Evolutionary conservation across 1,284 basidiomycete species (phyloP).

Genomic region (Melampsora larici-populina): DNA sequence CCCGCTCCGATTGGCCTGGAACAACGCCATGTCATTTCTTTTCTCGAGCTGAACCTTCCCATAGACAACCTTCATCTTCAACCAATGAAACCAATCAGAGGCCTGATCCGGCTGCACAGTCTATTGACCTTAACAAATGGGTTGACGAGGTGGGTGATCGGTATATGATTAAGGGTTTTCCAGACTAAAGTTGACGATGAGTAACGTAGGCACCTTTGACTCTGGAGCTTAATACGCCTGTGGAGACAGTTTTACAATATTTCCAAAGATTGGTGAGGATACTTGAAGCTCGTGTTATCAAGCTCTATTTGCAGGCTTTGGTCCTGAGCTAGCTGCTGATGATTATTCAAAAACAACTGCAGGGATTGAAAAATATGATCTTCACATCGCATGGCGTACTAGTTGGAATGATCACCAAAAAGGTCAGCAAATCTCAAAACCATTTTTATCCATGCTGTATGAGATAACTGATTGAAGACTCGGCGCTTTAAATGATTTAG

Average conservation of each 20-base stretch:
- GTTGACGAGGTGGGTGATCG: constrained; percentile 65
- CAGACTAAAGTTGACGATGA: constrained; percentile 57
- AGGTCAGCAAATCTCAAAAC: constrained; percentile 50
- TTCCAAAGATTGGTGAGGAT: constrained; percentile 66
- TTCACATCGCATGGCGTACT: constrained; percentile 64
- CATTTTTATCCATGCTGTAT: background rate
- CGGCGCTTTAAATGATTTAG: background rate
- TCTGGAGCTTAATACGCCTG: constrained; percentile 65
- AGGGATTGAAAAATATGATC: constrained; percentile 67
- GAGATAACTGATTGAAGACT: background rate
- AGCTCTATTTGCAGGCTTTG: constrained; percentile 22
- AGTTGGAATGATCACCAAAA: constrained; percentile 66
- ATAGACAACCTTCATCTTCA: constrained; percentile 1
- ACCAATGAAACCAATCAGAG: constrained; percentile 53
- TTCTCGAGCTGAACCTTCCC: background rate
- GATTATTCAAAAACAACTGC: background rate
- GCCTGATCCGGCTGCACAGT: constrained; percentile 64
- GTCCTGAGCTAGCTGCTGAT: background rate
- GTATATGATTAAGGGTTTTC: constrained; percentile 52
- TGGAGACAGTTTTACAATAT: constrained; percentile 67
- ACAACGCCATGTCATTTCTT: background rate
- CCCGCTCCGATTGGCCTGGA: constrained; percentile 6
- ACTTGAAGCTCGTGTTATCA: background rate
- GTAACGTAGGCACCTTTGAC: constrained; percentile 64
- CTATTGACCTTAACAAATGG: constrained; percentile 60